Percentiles rank a stretch among this genome's conserved stretches.
Evolutionary conservation across 2,329 filamentous ascomycete species (phyloP).

Genomic region (Curvularia sp.): DNA sequence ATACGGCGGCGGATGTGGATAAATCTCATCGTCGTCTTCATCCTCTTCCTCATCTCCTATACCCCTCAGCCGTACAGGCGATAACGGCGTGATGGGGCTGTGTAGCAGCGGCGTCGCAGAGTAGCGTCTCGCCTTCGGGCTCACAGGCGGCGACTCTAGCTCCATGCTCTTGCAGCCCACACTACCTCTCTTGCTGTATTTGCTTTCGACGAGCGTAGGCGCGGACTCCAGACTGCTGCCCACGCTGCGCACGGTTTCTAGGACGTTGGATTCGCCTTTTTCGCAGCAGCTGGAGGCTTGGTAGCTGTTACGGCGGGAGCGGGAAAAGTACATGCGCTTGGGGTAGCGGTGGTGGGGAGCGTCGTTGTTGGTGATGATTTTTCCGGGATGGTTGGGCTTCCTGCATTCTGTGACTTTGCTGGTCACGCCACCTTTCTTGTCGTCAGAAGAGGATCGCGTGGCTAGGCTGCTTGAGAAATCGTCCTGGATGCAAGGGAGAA

Average conservation of each 20-base stretch:
- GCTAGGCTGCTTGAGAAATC: slow-evolving; percentile 48
- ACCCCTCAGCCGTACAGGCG: slow-evolving; percentile 35
- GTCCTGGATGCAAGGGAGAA: slow-evolving; percentile 46
- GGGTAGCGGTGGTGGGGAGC: slow-evolving; percentile 23
- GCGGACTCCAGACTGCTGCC: slow-evolving; percentile 43
- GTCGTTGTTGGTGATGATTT: slow-evolving; percentile 16
- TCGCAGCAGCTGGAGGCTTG: slow-evolving; percentile 37
- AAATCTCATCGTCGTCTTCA: slow-evolving; percentile 24
- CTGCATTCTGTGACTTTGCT: neutral
- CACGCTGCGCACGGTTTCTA: slow-evolving; percentile 44
- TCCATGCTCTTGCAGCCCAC: slow-evolving; percentile 33
- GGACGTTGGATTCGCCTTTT: slow-evolving; percentile 36
- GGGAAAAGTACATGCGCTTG: slow-evolving; percentile 35
- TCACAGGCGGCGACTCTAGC: slow-evolving; percentile 33
- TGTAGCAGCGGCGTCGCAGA: slow-evolving; percentile 33
- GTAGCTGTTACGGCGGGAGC: slow-evolving; percentile 41
- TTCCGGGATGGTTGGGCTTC: neutral
- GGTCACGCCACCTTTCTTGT: neutral
- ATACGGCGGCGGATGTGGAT: slow-evolving; percentile 23
- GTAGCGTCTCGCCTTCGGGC: slow-evolving; percentile 29
- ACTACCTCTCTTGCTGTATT: slow-evolving; percentile 21
- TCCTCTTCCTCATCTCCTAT: slow-evolving; percentile 24
- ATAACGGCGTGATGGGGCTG: slow-evolving; percentile 41
- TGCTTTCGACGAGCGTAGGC: slow-evolving; percentile 43
- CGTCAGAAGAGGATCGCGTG: slow-evolving; percentile 17